A percentile compares a stretch with the other conserved stretches of the same genome.
Evolutionary conservation across 1,284 basidiomycete species (phyloP).

Genomic region (Gastroboletus turbinatus): DNA sequence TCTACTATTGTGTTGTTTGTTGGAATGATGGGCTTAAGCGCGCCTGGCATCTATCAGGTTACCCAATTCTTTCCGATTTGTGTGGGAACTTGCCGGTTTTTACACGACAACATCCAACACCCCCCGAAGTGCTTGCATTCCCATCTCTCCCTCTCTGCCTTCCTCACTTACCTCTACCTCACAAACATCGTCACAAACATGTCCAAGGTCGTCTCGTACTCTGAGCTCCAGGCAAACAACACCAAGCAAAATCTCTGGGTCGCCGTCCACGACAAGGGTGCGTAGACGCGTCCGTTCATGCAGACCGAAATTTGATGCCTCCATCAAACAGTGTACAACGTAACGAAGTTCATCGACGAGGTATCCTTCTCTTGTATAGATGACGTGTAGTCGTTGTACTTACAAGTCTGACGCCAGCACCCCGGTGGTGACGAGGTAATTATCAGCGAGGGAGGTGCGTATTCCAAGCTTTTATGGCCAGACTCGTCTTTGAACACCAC

Average conservation of each 20-base stretch:
- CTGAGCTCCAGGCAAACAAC: conserved; percentile 74
- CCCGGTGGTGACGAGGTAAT: conserved; percentile 95
- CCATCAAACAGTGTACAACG: conserved; percentile 81
- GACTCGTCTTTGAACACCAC: conserved; percentile 4
- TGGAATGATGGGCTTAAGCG: background rate
- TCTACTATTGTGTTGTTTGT: background rate
- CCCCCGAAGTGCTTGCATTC: conserved; percentile 11
- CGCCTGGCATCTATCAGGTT: background rate
- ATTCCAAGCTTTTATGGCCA: conserved; percentile 12
- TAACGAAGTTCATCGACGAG: conserved; percentile 95
- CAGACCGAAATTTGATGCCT: conserved; percentile 29
- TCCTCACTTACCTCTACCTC: conserved; percentile 21
- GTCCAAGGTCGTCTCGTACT: conserved; percentile 64
- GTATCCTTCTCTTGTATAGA: conserved; percentile 45
- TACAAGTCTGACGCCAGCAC: conserved; percentile 56
- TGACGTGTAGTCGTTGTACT: conserved; percentile 1
- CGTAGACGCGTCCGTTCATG: conserved; percentile 29
- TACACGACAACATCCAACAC: conserved; percentile 18
- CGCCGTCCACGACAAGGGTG: conserved; percentile 83
- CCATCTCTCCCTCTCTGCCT: conserved; percentile 19
- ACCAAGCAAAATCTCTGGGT: conserved; percentile 76
- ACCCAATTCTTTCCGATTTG: conserved; percentile 4
- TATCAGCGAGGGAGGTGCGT: conserved; percentile 87
- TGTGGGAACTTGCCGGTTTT: conserved; percentile 33
- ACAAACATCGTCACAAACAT: conserved; percentile 31